phyloP scores from a whole-genome alignment of 805 yeast genomes.

The Candida railenensis region DNA sequence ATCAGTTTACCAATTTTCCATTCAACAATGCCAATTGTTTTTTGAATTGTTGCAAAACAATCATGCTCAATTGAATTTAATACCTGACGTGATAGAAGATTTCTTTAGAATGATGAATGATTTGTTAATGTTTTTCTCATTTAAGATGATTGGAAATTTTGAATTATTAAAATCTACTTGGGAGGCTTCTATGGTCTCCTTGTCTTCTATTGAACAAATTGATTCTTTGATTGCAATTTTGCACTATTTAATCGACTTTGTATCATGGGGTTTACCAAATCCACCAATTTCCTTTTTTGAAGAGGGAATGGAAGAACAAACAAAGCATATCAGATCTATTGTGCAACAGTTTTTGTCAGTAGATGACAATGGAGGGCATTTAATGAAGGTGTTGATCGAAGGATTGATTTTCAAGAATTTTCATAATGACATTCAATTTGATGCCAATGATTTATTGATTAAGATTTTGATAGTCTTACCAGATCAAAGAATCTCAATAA shows the following conservation, averaged over 20 bases:
- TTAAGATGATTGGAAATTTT: conserved; percentile 44
- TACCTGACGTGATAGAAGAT: conserved; percentile 80
- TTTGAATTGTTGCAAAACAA: conserved; percentile 38
- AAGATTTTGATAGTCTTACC: conserved; percentile 57
- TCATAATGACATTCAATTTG: conserved; percentile 66
- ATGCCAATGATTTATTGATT: conserved; percentile 71
- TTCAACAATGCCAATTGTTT: conserved; percentile 62
- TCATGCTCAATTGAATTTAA: conserved; percentile 31
- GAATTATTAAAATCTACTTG: conserved; percentile 52
- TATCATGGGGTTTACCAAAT: conserved; percentile 78
- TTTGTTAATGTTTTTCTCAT: conserved; percentile 71
- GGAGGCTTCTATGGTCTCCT: conserved; percentile 57
- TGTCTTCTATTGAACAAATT: conserved; percentile 54
- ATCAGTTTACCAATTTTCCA: conserved; percentile 72
- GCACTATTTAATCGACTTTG: conserved; percentile 76
- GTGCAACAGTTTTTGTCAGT: conserved; percentile 43
- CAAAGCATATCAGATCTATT: conserved; percentile 51
- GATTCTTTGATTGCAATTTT: conserved; percentile 71
- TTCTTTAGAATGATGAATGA: conserved; percentile 80
- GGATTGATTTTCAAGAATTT: conserved; percentile 68
- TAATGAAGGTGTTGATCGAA: conserved; percentile 52
- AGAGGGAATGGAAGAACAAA: conserved; percentile 38
- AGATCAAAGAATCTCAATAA: conserved; percentile 39
- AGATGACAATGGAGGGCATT: conserved; percentile 53
- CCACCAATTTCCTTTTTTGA: conserved; percentile 73